phyloP scores from a whole-genome alignment of 2,329 filamentous ascomycete species.

The Volutella citrinella region DNA sequence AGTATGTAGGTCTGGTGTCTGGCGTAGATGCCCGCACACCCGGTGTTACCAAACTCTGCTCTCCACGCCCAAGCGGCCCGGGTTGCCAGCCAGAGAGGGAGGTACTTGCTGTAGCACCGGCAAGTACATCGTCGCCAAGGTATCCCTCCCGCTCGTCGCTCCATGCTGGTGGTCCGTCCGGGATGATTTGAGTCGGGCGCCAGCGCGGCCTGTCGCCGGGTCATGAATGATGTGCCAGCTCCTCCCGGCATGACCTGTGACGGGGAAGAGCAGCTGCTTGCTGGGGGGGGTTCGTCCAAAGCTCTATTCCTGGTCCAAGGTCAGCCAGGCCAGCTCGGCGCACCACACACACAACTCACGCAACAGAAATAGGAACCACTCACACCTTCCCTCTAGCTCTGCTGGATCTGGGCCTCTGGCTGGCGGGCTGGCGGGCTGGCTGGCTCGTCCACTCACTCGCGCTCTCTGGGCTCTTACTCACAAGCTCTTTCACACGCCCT shows the following conservation, averaged over 20 bases:
- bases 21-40: background rate
- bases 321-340: conserved; percentile 19
- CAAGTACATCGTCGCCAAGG: background rate
- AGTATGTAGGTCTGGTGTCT: background rate
- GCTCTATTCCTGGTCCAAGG: background rate
- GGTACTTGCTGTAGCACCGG: background rate
- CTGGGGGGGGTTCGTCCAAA: no score
- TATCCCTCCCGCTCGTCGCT: background rate
- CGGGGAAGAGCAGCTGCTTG: no score
- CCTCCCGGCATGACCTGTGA: background rate
- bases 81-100: background rate
- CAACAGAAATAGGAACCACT: conserved; percentile 3
- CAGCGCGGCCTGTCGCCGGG: background rate
- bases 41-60: background rate
- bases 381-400: conserved; percentile 4
- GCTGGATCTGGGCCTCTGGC: no score
- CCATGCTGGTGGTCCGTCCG: background rate
- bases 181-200: background rate
- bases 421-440: no score
- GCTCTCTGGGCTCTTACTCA: conserved; percentile 20
- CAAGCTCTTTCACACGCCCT: conserved; percentile 19
- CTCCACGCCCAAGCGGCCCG: no score
- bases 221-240: background rate
- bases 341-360: conserved; percentile 7
- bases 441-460: no score